Evolutionary conservation across 2,329 filamentous ascomycete species (phyloP), one percentile per base, ranked within the genome.

Genomic region (Neofusicoccum laricinum): DNA sequence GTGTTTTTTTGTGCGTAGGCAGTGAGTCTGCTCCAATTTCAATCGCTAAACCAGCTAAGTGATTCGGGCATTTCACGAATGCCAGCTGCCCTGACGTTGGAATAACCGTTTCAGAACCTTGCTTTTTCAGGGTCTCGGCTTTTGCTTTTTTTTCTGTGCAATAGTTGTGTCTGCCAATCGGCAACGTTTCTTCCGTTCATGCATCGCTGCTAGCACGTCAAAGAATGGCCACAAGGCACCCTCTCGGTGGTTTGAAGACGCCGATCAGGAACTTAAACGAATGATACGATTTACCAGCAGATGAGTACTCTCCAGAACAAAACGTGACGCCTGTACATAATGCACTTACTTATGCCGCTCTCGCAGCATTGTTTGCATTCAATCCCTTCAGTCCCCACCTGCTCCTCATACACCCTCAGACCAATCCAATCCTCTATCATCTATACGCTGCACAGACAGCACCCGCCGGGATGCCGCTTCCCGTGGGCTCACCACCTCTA

Each of bases 51-150:
- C 17, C 17, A 15, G 40, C 15, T 43, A 43, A n/a, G n/a, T n/a
- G n/a, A 38, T 38, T 38, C 36, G 10, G 10, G 14, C 14, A 38
- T 12, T 38, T 38, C 25, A 15, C 36, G 14, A 38, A 12, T 15
- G 36, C 36, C 36, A 38, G 36, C 36, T 7, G 36, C 36, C 36
- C 3, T 38, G 55, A 59, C 55, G 55, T 59, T 46, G 10, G 17
- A 59, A 59, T 59, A 59, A 59, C 25, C 41, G 55, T 59, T 59
- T 59, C 55, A 46, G 30, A 58, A 12, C 38, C 21, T 58, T 43
- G 15, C 21, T 43, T 19, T 45, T 51, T 19, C 32, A 45, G 41
- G 25, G 55, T 59, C 55, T 36, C 38, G 36, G 15, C 55, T 7
- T 15, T 51, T 36, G 49, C 49, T 36, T 51, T 51, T 49, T 50